Percentiles rank a stretch among this genome's conserved stretches.
These are phyloP conservation scores for Cryphonectria carpinicola DNA, from an alignment of 2,329 filamentous ascomycete species.

Conservation along the genomic window DNA sequence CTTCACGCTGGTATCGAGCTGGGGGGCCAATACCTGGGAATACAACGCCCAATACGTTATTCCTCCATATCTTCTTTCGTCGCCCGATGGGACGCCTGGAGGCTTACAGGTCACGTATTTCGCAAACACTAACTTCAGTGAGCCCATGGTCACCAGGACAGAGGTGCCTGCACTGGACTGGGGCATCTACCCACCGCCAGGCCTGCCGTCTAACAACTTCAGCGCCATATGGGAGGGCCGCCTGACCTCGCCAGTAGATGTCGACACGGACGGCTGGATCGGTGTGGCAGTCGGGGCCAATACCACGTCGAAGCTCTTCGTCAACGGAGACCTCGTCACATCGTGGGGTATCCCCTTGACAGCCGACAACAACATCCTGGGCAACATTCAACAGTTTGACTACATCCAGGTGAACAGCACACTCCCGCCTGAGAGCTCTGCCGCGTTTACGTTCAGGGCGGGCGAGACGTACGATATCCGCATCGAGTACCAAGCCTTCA, in stretches of 20 bases:
- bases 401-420: conserved; percentile 44
- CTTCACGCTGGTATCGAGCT: conserved; percentile 44
- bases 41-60: conserved; percentile 50
- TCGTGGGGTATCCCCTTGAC: conserved; percentile 35
- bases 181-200: conserved; percentile 48
- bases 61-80: conserved; percentile 45
- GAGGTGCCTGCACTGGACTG: conserved; percentile 48
- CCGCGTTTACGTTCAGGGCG: conserved; percentile 43
- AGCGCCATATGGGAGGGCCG: conserved; percentile 48
- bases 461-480: conserved; percentile 41
- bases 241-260: conserved; percentile 41
- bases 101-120: conserved; percentile 47
- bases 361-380: conserved; percentile 40
- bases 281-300: conserved; percentile 47
- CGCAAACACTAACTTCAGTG: conserved; percentile 43
- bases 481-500: conserved; percentile 48
- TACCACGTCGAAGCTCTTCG: conserved; percentile 43
- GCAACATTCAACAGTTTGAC: conserved; percentile 45
- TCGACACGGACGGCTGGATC: conserved; percentile 46
- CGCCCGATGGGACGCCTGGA: conserved; percentile 39
- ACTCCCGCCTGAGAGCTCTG: conserved; percentile 41
- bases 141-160: conserved; percentile 35
- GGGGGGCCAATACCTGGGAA: conserved; percentile 49
- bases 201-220: conserved; percentile 49
- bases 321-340: conserved; percentile 39